Percentiles rank a stretch among this genome's conserved stretches.
Evolutionary conservation across 176 grass and related monocot species (phyloP).

Genomic region (Ampelocalamus luodianensis): DNA sequence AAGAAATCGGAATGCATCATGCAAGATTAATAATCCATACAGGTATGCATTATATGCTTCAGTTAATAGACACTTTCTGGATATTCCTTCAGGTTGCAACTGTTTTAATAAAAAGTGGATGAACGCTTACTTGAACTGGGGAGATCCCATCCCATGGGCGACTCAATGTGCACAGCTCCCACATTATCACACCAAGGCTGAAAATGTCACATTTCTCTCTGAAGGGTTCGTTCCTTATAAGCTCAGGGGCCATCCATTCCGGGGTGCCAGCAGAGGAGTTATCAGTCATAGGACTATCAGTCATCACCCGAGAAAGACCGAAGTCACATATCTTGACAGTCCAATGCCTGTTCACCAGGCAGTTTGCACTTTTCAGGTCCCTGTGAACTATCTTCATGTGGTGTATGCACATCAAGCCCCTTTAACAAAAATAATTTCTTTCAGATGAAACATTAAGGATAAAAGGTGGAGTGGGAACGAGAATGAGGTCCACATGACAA

Average conservation of each 20-base stretch:
- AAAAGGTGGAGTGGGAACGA: not conserved
- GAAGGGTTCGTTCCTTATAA: slow-evolving; percentile 92
- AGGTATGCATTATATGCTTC: not conserved
- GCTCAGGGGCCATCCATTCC: slow-evolving; percentile 99
- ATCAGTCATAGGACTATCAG: slow-evolving; percentile 74
- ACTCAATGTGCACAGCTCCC: slow-evolving; percentile 96
- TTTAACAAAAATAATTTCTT: slow-evolving; percentile 51
- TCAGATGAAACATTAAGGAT: slow-evolving; percentile 37
- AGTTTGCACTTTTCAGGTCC: slow-evolving; percentile 98
- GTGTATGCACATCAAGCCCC: slow-evolving; percentile 99
- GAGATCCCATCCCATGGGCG: slow-evolving; percentile 93
- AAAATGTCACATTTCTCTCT: slow-evolving; percentile 99
- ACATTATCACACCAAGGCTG: slow-evolving; percentile 97
- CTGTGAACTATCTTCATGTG: slow-evolving; percentile 98
- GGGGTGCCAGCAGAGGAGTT: slow-evolving; percentile 95
- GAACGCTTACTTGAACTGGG: slow-evolving; percentile 81
- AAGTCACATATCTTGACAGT: slow-evolving; percentile 98
- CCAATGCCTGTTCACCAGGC: slow-evolving; percentile 98
- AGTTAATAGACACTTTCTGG: slow-evolving; percentile 14
- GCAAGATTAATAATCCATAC: not conserved
- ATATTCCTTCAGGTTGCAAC: slow-evolving; percentile 12
- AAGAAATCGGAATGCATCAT: slow-evolving; percentile 27
- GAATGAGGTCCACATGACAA: not conserved
- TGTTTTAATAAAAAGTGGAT: not conserved
- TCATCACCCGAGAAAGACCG: slow-evolving; percentile 83